Base-by-base conservation (phyloP, 2,329 filamentous ascomycete genomes). In the Ophiostoma piceae region DNA sequence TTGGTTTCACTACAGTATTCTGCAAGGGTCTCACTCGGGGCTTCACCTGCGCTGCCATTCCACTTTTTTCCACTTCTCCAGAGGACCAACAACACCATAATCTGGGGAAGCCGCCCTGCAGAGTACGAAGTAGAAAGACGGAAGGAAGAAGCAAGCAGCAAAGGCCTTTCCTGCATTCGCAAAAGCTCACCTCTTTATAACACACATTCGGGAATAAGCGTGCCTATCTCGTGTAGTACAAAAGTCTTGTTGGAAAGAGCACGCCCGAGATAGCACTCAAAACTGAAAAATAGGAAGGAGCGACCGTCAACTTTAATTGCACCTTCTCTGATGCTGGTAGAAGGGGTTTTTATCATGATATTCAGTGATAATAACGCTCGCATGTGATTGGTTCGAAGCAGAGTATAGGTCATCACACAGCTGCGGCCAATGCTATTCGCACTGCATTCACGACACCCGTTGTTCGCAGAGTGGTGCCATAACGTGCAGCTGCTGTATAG, bases 61-160 rank as follows among this genome's bases (percentile, higher is more conserved):
- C 51, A 57, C 51, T 57, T 57, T 57, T 26, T 57, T 57, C 51
- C n/a, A 57, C 51, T 57, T 57, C 51, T 57, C n/a, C n/a, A 29
- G 22, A 29, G 51, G 51, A 57, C 22, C 6, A 57, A 57, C n/a
- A 57, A 57, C 51, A 57, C n/a, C 16, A 57, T 26, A 57, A 26
- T 26, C 51, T 57, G 51, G 51, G 51, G 51, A 57, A 26, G 51
- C 22, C 43, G 43, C 43, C 11, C 43, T 47, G 35, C 4, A 35
- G 35, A 35, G 35, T n/a, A n/a, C n/a, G 32, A 6, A 35, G 32
- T 8, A 35, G 35, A 35, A 35, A 35, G 5, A 35, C 5, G 35
- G 8, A 35, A 8, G 41, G 12, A 47, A 8, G 19, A 57, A 26
- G 51, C 51, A 26, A 26, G 19, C 5, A 51, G 16, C 47, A 51